These are phyloP conservation scores for Penicillium sp. DNA, from an alignment of 2,329 filamentous ascomycete genomes.

Conservation along the genomic window DNA sequence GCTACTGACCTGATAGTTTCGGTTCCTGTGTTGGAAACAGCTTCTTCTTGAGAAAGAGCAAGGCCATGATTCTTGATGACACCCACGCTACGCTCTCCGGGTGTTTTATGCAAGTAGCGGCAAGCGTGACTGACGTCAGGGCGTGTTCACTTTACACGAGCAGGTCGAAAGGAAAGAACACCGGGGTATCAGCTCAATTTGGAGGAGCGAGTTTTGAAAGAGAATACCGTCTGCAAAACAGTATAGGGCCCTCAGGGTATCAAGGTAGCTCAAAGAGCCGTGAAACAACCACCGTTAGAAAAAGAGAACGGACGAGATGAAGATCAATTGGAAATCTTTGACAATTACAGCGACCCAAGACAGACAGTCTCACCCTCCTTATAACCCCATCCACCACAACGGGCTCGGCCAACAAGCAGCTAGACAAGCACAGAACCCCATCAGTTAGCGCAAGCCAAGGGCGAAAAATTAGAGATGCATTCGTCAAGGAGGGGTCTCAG, in stretches of 20 bases:
- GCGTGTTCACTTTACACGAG: background rate
- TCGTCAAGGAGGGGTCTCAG: background rate
- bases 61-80: slow-evolving; percentile 29
- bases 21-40: slow-evolving; percentile 31
- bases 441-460: background rate
- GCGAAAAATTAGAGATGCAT: background rate
- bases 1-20: slow-evolving; percentile 12
- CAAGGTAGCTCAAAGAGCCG: background rate
- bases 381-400: background rate
- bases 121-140: slow-evolving; percentile 3
- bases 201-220: background rate
- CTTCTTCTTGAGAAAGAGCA: slow-evolving; percentile 40
- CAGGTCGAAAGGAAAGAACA: background rate
- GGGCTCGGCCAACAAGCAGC: background rate
- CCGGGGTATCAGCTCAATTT: background rate
- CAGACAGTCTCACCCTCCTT: background rate
- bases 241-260: background rate
- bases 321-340: background rate
- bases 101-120: background rate
- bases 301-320: background rate
- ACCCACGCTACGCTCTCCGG: background rate
- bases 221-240: background rate
- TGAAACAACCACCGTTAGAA: background rate
- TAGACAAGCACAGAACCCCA: background rate
- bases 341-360: background rate